These are phyloP conservation scores for Dioscorea cayenensis DNA, from an alignment of 116 monocot species.

Conservation along the genomic window DNA sequence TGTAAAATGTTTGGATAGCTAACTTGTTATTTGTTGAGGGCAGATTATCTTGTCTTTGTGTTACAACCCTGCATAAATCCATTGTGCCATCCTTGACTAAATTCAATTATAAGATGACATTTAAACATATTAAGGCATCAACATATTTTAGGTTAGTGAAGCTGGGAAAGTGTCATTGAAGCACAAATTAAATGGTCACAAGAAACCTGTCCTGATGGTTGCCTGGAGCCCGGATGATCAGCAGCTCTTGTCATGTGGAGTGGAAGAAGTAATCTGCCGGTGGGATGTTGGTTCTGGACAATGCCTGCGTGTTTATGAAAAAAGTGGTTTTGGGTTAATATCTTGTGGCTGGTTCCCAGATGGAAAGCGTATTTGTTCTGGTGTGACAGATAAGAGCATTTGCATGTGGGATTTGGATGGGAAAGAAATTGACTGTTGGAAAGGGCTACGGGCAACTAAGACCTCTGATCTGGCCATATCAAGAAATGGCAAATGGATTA, in stretches of 20 bases:
- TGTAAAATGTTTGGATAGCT: no score
- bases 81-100: no score
- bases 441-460: conserved; percentile 43
- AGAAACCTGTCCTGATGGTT: conserved; percentile 69
- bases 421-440: conserved; percentile 54
- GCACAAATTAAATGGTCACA: conserved; percentile 63
- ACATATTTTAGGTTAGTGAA: conserved; percentile 48
- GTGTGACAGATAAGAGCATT: conserved; percentile 51
- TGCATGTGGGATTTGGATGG: conserved; percentile 66
- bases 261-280: conserved; percentile 60
- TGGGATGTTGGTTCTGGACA: conserved; percentile 67
- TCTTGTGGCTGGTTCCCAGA: conserved; percentile 84
- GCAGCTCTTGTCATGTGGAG: conserved; percentile 78
- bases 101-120: no score
- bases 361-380: conserved; percentile 49
- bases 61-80: no score
- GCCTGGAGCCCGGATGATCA: conserved; percentile 79
- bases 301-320: conserved; percentile 56
- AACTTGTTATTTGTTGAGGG: no score
- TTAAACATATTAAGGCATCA: no score
- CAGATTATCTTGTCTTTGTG: no score
- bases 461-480: conserved; percentile 58
- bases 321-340: conserved; percentile 40
- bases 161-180: conserved; percentile 55
- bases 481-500: conserved; percentile 46